Evolutionary conservation across 2,329 filamentous ascomycete species (phyloP).

Genomic region (Paraphoma chrysanthemicola): DNA sequence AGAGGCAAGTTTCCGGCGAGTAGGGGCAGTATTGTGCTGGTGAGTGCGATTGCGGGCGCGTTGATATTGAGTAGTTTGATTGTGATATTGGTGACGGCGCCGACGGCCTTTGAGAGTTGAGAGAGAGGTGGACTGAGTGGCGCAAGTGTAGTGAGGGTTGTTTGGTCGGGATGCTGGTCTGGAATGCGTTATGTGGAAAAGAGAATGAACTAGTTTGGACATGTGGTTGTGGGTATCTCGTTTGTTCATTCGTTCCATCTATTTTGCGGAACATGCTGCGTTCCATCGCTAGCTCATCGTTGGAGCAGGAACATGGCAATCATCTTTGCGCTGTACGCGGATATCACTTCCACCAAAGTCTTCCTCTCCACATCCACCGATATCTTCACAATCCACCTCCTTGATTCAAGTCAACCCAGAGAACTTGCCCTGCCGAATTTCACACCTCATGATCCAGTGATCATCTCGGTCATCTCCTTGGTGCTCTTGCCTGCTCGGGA

Average conservation of each 20-base stretch:
- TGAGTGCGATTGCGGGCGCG: slow-evolving; percentile 68
- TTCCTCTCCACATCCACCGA: not conserved
- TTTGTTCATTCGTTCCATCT: slow-evolving; percentile 18
- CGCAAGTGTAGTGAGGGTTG: not conserved
- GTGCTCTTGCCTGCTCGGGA: slow-evolving; percentile 50
- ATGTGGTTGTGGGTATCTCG: slow-evolving; percentile 27
- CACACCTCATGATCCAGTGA: slow-evolving; percentile 5
- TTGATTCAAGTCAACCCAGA: not conserved
- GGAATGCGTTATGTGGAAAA: too few species aligned
- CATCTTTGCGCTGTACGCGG: not conserved
- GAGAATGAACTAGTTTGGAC: not conserved
- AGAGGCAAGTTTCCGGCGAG: slow-evolving; percentile 81
- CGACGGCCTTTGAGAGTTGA: slow-evolving; percentile 52
- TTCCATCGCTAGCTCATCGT: slow-evolving; percentile 8
- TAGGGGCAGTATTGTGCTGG: slow-evolving; percentile 74
- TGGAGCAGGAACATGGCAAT: not conserved
- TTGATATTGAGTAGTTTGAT: slow-evolving; percentile 66
- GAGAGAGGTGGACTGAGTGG: slow-evolving; percentile 4
- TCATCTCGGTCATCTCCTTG: slow-evolving; percentile 45
- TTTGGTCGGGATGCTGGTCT: not conserved
- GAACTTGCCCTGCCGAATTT: not conserved
- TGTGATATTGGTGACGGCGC: slow-evolving; percentile 64
- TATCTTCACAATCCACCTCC: slow-evolving; percentile 1
- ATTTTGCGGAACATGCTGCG: not conserved
- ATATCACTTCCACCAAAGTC: not conserved